Base-by-base conservation (phyloP, 208 protist species). In the Leishmania amazonensis region DNA sequence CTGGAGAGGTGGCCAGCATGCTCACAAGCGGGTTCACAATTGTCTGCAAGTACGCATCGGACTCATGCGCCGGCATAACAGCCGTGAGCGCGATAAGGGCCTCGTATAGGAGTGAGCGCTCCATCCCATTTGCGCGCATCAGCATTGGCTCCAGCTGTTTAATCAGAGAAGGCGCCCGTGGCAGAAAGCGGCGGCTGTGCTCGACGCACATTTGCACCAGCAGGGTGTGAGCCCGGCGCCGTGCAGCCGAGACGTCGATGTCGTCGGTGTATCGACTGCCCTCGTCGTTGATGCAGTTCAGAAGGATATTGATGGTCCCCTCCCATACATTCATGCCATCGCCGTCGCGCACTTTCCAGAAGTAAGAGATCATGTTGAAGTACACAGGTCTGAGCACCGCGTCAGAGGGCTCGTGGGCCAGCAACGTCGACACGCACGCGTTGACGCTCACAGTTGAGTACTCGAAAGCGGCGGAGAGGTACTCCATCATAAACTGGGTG, bases 351-450 rank as follows among this genome's bases (percentile, higher is more conserved):
- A 85, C 94, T 21, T 79, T 84, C 93, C 93, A 97, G 76, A 97
- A 96, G 71, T 79, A 81, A 60, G 88, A 88, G 17, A 96, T 81
- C 90, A 97, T 95, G 82, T 97, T 96, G 57, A 96, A 87, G 80
- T 84, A 97, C 24, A 93, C 72, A 21, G 95, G 95, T n/a, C 71
- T 85, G 60, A 97, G 83, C 76, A 97, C 95, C 70, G 91, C 90
- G 75, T 97, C 95, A 35, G 80, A 77, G 7, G 90, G 90, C 45
- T 89, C 79, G 17, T 76, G 85, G 28, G 40, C 74, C 67, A 89
- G 65, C 67, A 97, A 81, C 8, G 84, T 83, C 28, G 72, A 71
- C 68, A 95, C 91, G 74, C 89, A 88, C 40, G 90, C 79, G 15
- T 81, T 62, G 17, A 96, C 75, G 73, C 87, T 76, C 17, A 87